Base-by-base conservation (phyloP, 2,329 filamentous ascomycete species). In the Ophioceras dolichostomum region DNA sequence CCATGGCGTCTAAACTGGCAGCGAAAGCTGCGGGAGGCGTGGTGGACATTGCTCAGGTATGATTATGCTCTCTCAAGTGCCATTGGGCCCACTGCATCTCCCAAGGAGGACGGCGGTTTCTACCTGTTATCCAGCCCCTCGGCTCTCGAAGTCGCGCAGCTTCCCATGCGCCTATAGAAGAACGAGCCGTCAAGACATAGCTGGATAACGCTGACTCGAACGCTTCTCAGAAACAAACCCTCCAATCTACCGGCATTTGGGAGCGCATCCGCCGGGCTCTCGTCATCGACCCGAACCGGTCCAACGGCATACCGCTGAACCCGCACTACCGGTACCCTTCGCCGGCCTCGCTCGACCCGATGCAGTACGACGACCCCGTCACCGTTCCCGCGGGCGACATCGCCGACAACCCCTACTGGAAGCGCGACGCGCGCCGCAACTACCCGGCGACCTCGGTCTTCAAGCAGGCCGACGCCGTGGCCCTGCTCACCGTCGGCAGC, bases 391-490 rank as follows among this genome's bases (percentile, higher is more conserved):
- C 86, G 2, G 84, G 73, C 47, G 86, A 94, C 57, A 79, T 94
- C 50, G 86, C 86, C 51, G 84, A 89, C 59, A 94, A 94, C 64
- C 77, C 86, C 27, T 94, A 95, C 68, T 98, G 87, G 86, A 93
- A 94, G 71, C 87, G 91, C 52, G 91, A 98, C 55, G 60, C 67
- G 43, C 83, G 91, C 50, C 76, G 91, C 51, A 71, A 70, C 51
- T 96, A 96, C 65, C 83, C 91, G 22, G 73, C 70, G 49, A 70
- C 83, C 39, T 89, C 82, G 53, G 78, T 84, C 32, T 73, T 98
- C 43, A 79, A 68, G 41, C 91, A 96, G 67, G 75, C 75, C 33
- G 83, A 96, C 59, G 79, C 86, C 36, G 91, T 91, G 18, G 82
- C 81, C 30, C 73, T 98, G 49, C 68, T 98, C 55, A 79, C 72